Conservation (phyloP, 106 monocot species). For the Xerophyta viscosa region DNA sequence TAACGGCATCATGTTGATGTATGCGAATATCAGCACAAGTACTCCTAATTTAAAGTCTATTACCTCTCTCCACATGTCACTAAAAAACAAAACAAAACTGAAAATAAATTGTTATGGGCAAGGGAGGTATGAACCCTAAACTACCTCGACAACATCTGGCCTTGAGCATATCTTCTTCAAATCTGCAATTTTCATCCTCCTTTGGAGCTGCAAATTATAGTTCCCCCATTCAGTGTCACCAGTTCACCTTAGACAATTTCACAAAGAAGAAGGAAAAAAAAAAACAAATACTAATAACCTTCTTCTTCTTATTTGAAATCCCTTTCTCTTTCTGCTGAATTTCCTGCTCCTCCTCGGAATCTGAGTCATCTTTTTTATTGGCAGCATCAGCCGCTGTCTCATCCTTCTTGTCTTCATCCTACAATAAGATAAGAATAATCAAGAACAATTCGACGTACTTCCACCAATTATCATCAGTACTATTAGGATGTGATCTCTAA, state of each 20-base stretch:
- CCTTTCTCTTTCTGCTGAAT: conserved; percentile 70
- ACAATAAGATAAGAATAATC: background rate
- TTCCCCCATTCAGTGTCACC: background rate
- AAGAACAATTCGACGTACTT: background rate
- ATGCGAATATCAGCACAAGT: too few relatives aligned
- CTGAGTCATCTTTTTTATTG: conserved; percentile 57
- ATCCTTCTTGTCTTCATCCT: conserved; percentile 62
- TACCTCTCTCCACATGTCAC: too few relatives aligned
- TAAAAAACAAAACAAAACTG: too few relatives aligned
- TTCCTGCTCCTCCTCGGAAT: conserved; percentile 80
- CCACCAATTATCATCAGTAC: background rate
- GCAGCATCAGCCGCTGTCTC: conserved; percentile 37
- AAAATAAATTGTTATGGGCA: too few relatives aligned
- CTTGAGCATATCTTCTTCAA: conserved; percentile 84
- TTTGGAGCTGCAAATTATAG: conserved; percentile 56
- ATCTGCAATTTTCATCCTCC: conserved; percentile 98
- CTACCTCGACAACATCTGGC: conserved; percentile 98
- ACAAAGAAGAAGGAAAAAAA: conserved; percentile 2
- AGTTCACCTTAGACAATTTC: background rate
- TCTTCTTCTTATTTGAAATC: conserved; percentile 89
- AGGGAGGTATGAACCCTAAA: background rate
- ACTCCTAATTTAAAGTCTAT: too few relatives aligned
- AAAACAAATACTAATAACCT: conserved; percentile 32
- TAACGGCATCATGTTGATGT: too few relatives aligned
- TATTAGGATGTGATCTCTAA: background rate